These are phyloP conservation scores for Bretziella fagacearum DNA, from an alignment of 2,329 filamentous ascomycete species.

Conservation along the genomic window DNA sequence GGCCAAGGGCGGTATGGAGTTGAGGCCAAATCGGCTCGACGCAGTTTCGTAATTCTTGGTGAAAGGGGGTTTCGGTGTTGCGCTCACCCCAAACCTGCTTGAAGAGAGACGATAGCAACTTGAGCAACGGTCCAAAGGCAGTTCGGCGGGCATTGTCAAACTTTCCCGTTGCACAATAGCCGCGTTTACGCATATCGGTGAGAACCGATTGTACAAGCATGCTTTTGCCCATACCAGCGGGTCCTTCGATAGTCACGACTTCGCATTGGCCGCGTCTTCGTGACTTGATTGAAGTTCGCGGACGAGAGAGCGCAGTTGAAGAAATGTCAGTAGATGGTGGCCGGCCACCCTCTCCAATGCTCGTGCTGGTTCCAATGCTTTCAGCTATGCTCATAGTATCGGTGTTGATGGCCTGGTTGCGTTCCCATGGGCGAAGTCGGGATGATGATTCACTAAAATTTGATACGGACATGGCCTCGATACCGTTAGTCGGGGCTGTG, in stretches of 20 bases:
- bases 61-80: conserved; percentile 47
- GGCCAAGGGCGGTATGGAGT: conserved; percentile 41
- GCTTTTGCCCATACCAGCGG: conserved; percentile 48
- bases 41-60: conserved; percentile 43
- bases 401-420: conserved; percentile 33
- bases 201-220: conserved; percentile 47
- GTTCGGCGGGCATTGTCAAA: conserved; percentile 45
- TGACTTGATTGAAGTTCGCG: conserved; percentile 40
- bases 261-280: conserved; percentile 46
- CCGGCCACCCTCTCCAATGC: conserved; percentile 19
- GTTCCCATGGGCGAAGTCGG: conserved; percentile 32
- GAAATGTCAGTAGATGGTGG: conserved; percentile 8
- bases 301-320: conserved; percentile 25
- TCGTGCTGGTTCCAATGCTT: conserved; percentile 21
- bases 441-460: conserved; percentile 9
- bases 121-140: conserved; percentile 46
- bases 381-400: conserved; percentile 33
- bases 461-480: conserved; percentile 1
- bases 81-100: conserved; percentile 51
- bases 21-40: conserved; percentile 47
- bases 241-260: conserved; percentile 42
- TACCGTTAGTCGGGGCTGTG: neutral
- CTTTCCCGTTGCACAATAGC: conserved; percentile 49
- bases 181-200: conserved; percentile 40
- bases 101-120: conserved; percentile 48